Conservation (phyloP, 805 yeast genomes). For the Saccharomycopsis selenospora region DNA sequence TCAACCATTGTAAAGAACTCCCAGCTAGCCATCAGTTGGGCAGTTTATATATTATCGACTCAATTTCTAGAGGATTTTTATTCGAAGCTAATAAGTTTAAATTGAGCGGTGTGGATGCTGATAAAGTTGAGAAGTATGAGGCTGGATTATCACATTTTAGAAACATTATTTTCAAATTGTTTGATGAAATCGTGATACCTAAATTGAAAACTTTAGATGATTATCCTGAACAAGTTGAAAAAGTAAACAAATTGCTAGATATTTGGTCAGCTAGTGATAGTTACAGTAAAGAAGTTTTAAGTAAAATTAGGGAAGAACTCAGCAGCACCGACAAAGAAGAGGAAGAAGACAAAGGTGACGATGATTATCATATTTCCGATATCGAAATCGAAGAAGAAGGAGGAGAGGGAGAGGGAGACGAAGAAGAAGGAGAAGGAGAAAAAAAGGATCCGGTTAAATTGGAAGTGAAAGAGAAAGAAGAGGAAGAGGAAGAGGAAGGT, state of each 20-base stretch:
- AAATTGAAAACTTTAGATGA: neutral
- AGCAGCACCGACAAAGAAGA: neutral
- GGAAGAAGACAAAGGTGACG: neutral
- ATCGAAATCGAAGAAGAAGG: neutral
- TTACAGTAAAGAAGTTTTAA: neutral
- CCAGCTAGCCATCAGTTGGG: neutral
- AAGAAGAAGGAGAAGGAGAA: neutral
- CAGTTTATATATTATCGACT: neutral
- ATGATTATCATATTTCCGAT: neutral
- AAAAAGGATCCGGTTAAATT: neutral
- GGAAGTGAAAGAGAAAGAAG: neutral
- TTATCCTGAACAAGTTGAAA: neutral
- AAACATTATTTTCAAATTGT: neutral
- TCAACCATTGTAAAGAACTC: neutral
- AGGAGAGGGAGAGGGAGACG: neutral
- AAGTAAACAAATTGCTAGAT: neutral
- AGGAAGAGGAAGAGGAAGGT: neutral
- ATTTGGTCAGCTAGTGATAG: neutral
- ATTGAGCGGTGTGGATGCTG: neutral
- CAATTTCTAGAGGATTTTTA: neutral
- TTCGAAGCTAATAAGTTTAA: neutral
- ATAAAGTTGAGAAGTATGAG: neutral
- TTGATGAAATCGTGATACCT: neutral
- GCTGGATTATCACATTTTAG: neutral
- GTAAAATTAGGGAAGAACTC: neutral